Conservation (phyloP, 2,329 filamentous ascomycete genomes). For the Colletotrichum sp. region DNA sequence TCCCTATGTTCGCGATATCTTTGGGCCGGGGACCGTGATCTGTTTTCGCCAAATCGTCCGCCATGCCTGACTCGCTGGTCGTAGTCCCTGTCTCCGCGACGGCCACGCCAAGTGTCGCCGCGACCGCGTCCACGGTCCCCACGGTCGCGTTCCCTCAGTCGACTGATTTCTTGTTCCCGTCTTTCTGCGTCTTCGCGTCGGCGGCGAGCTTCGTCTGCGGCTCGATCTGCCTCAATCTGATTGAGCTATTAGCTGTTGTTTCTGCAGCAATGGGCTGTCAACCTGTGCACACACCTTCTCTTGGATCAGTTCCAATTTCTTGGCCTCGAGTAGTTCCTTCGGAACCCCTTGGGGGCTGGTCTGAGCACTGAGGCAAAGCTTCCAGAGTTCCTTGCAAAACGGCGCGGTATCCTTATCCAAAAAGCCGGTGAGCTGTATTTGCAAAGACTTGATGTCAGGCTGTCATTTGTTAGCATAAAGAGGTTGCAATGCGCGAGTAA, state of each 20-base stretch:
- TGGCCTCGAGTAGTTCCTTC: conserved; percentile 92
- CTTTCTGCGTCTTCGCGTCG: conserved; percentile 74
- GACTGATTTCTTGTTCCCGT: conserved; percentile 73
- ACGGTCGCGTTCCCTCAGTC: conserved; percentile 69
- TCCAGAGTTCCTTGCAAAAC: conserved; percentile 96
- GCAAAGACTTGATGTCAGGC: conserved; percentile 95
- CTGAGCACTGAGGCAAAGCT: conserved; percentile 88
- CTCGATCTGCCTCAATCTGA: conserved; percentile 82
- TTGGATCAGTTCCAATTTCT: conserved; percentile 93
- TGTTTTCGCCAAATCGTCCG: conserved; percentile 46
- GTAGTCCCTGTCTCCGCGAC: conserved; percentile 57
- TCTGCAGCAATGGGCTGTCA: neutral
- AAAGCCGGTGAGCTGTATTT: conserved; percentile 94
- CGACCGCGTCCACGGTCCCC: conserved; percentile 57
- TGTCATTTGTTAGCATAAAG: conserved; percentile 43
- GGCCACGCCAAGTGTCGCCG: conserved; percentile 58
- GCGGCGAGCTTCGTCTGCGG: conserved; percentile 75
- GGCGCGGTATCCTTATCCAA: conserved; percentile 87
- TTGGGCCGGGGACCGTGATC: conserved; percentile 54
- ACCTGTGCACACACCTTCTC: conserved; percentile 72
- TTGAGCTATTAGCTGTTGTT: conserved; percentile 2
- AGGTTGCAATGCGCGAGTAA: neutral
- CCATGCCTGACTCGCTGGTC: conserved; percentile 48
- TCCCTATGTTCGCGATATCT: conserved; percentile 48
- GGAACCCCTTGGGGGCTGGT: conserved; percentile 88